Evolutionary conservation across 2,329 filamentous ascomycete genomes (phyloP), one percentile per base, ranked within the genome.

Genomic region (Penicillium sp.): DNA sequence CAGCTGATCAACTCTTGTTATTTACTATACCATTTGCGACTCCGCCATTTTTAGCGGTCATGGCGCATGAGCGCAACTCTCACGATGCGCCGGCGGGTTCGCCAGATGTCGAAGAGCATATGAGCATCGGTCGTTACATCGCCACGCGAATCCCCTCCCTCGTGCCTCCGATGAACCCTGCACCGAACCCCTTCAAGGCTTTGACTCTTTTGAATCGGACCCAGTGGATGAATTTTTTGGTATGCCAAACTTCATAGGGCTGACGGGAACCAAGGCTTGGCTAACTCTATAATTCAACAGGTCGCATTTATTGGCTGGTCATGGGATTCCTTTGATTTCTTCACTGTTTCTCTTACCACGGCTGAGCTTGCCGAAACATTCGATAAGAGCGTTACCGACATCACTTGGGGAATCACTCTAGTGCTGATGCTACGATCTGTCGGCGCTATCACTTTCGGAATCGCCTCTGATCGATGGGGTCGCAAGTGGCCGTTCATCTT

Each of bases 351-450:
- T 4, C 65, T 83, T 42, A 80, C 79, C 0, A 76, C 83, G 13
- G 66, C 70, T 5, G 61, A 80, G 31, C 67, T 84, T 10, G 79
- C 80, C 2, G 69, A 77, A 49, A 64, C 70, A 2, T 84, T 84
- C 57, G 72, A 69, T 41, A 78, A 76, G 55, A 72, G 75, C 2
- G 78, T 79, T 41, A 76, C 75, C 9, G 77, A 83, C 45, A 82
- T 84, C 50, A 82, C 81, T 2, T 83, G 80, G 80, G 79, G 75
- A 29, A 77, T 77, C 27, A 77, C 78, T 1, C 63, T 80, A 13
- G 77, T 80, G 25, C 69, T 84, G 13, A 84, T 84, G 81, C 74
- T 83, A 53, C 75, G 81, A 41, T 80, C 77, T 3, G 76, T 84
- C 7, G 81, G 81, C 6, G 74, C 79, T 12, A 76, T 81, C 53